Base-by-base conservation (phyloP, 2,329 filamentous ascomycete genomes). In the Apiospora kogelbergensis region DNA sequence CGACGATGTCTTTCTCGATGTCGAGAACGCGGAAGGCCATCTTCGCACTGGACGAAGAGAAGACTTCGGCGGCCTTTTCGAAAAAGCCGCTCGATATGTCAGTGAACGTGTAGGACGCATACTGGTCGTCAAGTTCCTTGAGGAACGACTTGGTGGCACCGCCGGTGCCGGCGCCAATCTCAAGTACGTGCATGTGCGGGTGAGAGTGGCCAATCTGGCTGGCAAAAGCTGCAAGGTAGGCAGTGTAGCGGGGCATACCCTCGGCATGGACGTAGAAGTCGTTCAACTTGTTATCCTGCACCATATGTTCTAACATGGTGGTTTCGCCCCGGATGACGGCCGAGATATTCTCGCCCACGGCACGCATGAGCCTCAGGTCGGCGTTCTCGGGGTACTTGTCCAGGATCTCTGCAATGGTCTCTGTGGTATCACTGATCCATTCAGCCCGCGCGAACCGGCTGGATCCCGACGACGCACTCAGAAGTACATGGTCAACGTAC, bases 71-170 rank as follows among this genome's bases (percentile, higher is more conserved):
- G 5, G 63, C 37, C 73, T 73, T 80, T 15, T 41, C 33, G 65
- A 85, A 84, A 74, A 83, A 83, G 10, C 76, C 78, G 4, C 76
- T 68, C 0, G 80, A 80, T 13, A 84, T 79, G 69, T 85, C 84
- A 0, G 84, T 85, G 73, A 78, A 86, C 0, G 81, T 83, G 72
- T 85, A 86, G 1, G 76, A 74, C 1, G 73, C 67, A 65, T 80
- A 82, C 2, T 67, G 9, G 17, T 71, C 17, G 1, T 74, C 77
- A 15, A 84, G 70, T 4, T 67, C 66, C 1, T 72, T 66, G 2
- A 85, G 72, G 7, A 85, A 73, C 1, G 67, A 68, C 2, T 76
- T 72, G 0, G 84, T 85, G 0, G 82, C 77, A 15, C 78, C 79
- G 2, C 82, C 84, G 3, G 81, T 83, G 1, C 84, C 84, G 11